Percentiles rank a stretch among this genome's conserved stretches.
Conservation (phyloP, 2,329 filamentous ascomycete species). For the Mollisiaceae sp. region DNA sequence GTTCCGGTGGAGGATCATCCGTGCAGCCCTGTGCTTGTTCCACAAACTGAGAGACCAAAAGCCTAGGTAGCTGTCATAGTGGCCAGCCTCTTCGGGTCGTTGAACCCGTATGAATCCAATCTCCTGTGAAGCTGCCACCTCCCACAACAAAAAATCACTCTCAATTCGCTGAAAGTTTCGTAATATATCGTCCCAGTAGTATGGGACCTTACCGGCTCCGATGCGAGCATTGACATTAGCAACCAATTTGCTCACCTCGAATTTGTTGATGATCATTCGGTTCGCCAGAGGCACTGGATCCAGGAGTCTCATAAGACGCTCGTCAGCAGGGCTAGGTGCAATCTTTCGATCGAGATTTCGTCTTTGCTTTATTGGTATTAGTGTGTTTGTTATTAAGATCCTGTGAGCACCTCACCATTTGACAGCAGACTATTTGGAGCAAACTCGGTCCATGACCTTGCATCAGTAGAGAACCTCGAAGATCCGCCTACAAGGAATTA, state of each 20-base stretch:
- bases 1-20: constrained; percentile 18
- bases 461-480: constrained; percentile 9
- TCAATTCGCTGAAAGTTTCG: constrained; percentile 3
- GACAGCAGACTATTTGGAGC: constrained; percentile 22
- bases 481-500: constrained; percentile 4
- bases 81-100: neutral
- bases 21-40: constrained; percentile 19
- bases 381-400: neutral
- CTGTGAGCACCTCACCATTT: constrained; percentile 15
- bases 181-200: neutral
- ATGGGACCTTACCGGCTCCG: neutral
- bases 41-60: constrained; percentile 16
- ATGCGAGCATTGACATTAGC: constrained; percentile 6
- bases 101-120: neutral
- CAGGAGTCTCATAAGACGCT: constrained; percentile 15
- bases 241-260: constrained; percentile 17
- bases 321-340: constrained; percentile 11
- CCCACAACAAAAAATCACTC: neutral
- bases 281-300: constrained; percentile 5
- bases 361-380: constrained; percentile 10
- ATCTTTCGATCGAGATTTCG: constrained; percentile 19
- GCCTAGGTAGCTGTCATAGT: constrained; percentile 10
- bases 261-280: constrained; percentile 18
- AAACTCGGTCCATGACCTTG: constrained; percentile 16
- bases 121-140: neutral